phyloP scores from a whole-genome alignment of 1,139 yeast genomes.

The Blastobotrys persicus region DNA sequence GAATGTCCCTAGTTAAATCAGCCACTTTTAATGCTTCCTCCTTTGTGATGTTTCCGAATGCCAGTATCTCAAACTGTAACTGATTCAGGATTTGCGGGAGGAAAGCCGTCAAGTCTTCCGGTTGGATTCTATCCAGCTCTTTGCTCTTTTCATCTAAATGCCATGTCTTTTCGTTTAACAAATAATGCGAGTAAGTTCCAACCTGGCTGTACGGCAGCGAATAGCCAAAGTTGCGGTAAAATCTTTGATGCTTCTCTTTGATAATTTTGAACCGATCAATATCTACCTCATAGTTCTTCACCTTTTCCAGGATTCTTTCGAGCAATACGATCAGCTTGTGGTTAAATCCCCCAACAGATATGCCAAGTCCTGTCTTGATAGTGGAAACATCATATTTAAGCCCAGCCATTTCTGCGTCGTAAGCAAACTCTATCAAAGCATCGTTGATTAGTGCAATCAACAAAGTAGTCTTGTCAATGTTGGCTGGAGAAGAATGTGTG shows the following conservation, averaged over 20 bases:
- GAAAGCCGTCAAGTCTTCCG: slow-evolving; percentile 51
- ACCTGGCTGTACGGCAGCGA: slow-evolving; percentile 71
- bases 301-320: slow-evolving; percentile 54
- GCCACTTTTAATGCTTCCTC: slow-evolving; percentile 54
- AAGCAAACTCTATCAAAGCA: slow-evolving; percentile 69
- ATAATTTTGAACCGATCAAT: slow-evolving; percentile 59
- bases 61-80: slow-evolving; percentile 63
- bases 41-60: slow-evolving; percentile 72
- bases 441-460: slow-evolving; percentile 72
- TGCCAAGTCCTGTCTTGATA: slow-evolving; percentile 67
- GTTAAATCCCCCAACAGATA: slow-evolving; percentile 75
- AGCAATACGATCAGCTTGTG: slow-evolving; percentile 70
- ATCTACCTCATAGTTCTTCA: slow-evolving; percentile 53
- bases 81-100: slow-evolving; percentile 45
- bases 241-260: slow-evolving; percentile 61
- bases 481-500: slow-evolving; percentile 54
- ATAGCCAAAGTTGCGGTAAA: slow-evolving; percentile 66
- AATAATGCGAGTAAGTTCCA: slow-evolving; percentile 56
- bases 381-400: slow-evolving; percentile 56
- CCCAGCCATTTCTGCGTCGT: slow-evolving; percentile 84
- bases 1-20: slow-evolving; percentile 40
- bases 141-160: slow-evolving; percentile 57
- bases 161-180: slow-evolving; percentile 73
- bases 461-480: slow-evolving; percentile 57
- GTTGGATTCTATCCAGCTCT: slow-evolving; percentile 49